phyloP scores from a whole-genome alignment of 2,329 filamentous ascomycete genomes.

The Fusarium anguioides region DNA sequence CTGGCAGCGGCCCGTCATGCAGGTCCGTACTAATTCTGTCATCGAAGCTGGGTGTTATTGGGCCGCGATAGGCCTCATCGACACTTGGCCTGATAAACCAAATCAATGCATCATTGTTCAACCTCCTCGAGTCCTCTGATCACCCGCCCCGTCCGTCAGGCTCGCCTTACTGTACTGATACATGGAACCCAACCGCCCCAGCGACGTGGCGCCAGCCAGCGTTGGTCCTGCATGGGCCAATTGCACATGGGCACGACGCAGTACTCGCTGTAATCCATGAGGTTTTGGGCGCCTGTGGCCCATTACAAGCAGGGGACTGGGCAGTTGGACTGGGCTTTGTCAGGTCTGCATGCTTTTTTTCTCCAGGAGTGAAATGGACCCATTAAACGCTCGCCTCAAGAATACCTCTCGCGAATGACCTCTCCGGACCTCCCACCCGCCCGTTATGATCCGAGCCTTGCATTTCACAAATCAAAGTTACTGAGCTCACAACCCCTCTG shows the following conservation, averaged over 20 bases:
- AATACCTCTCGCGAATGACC: constrained; percentile 46
- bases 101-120: constrained; percentile 32
- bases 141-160: constrained; percentile 33
- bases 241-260: constrained; percentile 46
- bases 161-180: constrained; percentile 34
- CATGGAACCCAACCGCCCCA: constrained; percentile 45
- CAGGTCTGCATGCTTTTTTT: constrained; percentile 43
- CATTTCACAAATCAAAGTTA: constrained; percentile 46
- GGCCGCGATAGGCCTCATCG: constrained; percentile 46
- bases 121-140: constrained; percentile 30
- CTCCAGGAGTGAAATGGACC: constrained; percentile 32
- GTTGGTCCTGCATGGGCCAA: constrained; percentile 45
- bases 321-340: constrained; percentile 27
- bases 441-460: constrained; percentile 48
- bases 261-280: constrained; percentile 34
- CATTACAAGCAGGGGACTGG: constrained; percentile 43
- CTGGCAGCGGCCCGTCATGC: constrained; percentile 41
- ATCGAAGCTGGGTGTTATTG: constrained; percentile 38
- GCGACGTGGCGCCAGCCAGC: constrained; percentile 47
- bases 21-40: constrained; percentile 34
- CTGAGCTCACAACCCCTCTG: constrained; percentile 36
- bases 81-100: constrained; percentile 15
- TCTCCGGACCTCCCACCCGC: constrained; percentile 48
- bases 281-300: constrained; percentile 37
- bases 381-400: constrained; percentile 35